Percentiles rank a stretch among this genome's conserved stretches.
phyloP scores from a whole-genome alignment of 108 stramenopile species.

The Conticribra weissflogii region DNA sequence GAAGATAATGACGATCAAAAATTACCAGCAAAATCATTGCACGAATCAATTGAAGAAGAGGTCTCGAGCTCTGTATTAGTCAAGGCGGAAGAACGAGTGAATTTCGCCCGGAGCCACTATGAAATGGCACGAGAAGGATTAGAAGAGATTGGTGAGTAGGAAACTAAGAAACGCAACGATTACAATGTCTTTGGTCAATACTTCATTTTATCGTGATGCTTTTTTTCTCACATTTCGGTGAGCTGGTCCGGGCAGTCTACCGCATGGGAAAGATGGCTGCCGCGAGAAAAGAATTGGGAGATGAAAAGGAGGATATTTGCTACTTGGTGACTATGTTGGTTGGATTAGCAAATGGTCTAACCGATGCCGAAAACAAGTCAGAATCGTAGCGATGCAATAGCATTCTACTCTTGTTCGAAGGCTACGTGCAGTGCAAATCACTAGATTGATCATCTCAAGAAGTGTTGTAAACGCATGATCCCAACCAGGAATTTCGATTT shows the following conservation, averaged over 20 bases:
- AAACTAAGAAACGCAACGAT: background rate
- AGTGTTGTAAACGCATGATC: too few relatives aligned
- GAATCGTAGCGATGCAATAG: too few relatives aligned
- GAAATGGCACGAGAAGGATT: slow-evolving; percentile 73
- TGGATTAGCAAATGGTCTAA: slow-evolving; percentile 60
- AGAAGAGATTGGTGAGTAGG: slow-evolving; percentile 45
- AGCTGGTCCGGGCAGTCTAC: slow-evolving; percentile 32
- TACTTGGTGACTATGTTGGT: slow-evolving; percentile 72
- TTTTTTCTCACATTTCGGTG: background rate
- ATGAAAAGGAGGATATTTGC: slow-evolving; percentile 81
- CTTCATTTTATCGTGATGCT: background rate
- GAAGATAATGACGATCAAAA: background rate
- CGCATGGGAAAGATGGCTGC: slow-evolving; percentile 67
- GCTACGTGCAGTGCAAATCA: too few relatives aligned
- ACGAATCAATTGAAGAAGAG: background rate
- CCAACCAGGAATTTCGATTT: too few relatives aligned
- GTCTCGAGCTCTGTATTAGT: slow-evolving; percentile 52
- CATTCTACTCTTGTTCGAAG: too few relatives aligned
- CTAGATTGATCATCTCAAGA: too few relatives aligned
- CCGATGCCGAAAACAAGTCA: slow-evolving; percentile 3
- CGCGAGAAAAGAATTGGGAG: slow-evolving; percentile 46
- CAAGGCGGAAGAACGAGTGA: slow-evolving; percentile 62
- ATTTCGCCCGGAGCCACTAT: slow-evolving; percentile 76
- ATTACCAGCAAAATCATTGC: background rate
- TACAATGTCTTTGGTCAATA: background rate